A percentile compares a stretch with the other conserved stretches of the same genome.
Conservation (phyloP, 1,139 yeast species). For the Blastobotrys illinoisensis region DNA sequence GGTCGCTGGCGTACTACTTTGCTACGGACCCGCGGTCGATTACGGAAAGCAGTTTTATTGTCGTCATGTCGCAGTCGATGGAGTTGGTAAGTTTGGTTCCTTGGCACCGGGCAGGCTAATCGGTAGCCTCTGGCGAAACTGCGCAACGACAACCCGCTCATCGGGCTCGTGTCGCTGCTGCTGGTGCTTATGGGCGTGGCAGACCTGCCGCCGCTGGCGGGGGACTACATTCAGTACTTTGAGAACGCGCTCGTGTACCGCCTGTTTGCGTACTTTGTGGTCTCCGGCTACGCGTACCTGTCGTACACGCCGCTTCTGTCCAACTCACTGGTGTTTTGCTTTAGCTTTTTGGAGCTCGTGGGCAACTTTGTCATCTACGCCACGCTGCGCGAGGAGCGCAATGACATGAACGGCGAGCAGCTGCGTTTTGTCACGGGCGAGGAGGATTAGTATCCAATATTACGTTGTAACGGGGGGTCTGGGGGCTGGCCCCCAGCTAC, state of each 20-base stretch:
- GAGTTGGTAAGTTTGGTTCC: slow-evolving; percentile 32
- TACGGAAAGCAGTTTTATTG: slow-evolving; percentile 40
- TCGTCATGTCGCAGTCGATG: slow-evolving; percentile 55
- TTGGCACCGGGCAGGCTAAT: not conserved
- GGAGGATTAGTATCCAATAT: not conserved
- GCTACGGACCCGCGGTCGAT: slow-evolving; percentile 35
- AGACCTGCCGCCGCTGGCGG: slow-evolving; percentile 28
- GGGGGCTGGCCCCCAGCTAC: too few relatives aligned
- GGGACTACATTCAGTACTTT: slow-evolving; percentile 43
- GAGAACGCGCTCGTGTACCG: slow-evolving; percentile 64
- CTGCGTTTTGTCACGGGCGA: not conserved
- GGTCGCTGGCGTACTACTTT: slow-evolving; percentile 40
- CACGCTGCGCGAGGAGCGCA: slow-evolving; percentile 33
- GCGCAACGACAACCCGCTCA: slow-evolving; percentile 36
- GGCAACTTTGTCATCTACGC: slow-evolving; percentile 30
- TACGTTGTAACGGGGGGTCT: too few relatives aligned
- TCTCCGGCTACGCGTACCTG: slow-evolving; percentile 42
- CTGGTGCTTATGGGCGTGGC: slow-evolving; percentile 32
- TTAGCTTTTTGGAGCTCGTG: slow-evolving; percentile 43
- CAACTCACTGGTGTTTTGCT: slow-evolving; percentile 47
- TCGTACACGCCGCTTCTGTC: slow-evolving; percentile 33
- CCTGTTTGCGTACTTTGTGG: slow-evolving; percentile 48
- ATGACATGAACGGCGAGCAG: slow-evolving; percentile 24
- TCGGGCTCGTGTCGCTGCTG: slow-evolving; percentile 43
- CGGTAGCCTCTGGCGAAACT: slow-evolving; percentile 35